Base-by-base conservation (phyloP, 768 basidiomycete species). In the Trichaptum fuscoviolaceum region DNA sequence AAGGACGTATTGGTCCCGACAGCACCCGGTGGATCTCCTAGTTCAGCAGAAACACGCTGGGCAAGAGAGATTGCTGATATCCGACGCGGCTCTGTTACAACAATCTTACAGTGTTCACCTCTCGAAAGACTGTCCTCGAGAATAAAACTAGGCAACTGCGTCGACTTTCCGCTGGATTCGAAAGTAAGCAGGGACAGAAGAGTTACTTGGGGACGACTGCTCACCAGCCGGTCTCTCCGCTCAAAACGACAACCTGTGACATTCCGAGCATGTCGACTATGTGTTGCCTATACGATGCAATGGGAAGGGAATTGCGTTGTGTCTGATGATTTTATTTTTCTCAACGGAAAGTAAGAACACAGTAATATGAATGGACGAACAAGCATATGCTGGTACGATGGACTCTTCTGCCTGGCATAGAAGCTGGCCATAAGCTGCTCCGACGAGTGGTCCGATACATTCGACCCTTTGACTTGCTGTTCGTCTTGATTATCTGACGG, bases 21-120 rank as follows among this genome's bases (percentile, higher is more conserved):
- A 25, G 86, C 81, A 66, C 89, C 91, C 0, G 87, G 84, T 12
- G 85, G 79, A 71, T 99, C 96, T 8, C 96, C 96, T 3, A 99
- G 80, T 76, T 99, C 96, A 61, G 86, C 85, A 23, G 96, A 95
- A 35, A 99, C 96, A 77, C 95, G 89, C 70, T 96, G 93, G 0
- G 96, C 96, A 7, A 99, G 84, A 0, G 96, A 98, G 63, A 98
- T 92, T 1, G 96, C 96, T 64, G 95, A 96, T 69, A 99, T 99
- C 57, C 96, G 87, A 58, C 96, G 86, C 6, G 96, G 96, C 73
- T 99, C 96, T 5, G 96, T 98, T 70, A 95, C 96, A 72, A 87
- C 94, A 71, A 99, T 91, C 75, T 90, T 96, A 81, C 94, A 96
- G 64, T 84, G 83, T 70, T 82, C 85, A 26, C 96, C 97, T 67